Base-by-base conservation (phyloP, 306 rosid genomes). In the Cucurbita maxima region DNA sequence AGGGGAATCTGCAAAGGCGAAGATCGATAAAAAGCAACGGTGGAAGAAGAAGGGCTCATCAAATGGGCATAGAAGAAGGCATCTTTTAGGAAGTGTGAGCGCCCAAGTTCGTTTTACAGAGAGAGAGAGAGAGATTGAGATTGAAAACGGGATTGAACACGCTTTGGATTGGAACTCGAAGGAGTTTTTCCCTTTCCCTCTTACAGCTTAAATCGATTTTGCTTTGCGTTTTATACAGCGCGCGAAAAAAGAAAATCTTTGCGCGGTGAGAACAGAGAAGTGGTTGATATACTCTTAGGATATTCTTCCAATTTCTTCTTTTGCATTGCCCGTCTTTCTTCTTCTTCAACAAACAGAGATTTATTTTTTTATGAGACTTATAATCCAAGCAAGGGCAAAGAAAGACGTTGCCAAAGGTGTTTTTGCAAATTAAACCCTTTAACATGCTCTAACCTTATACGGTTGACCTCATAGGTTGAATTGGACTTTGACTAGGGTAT, bases 1-100 rank as follows among this genome's bases (percentile, higher is more conserved):
- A 11, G 34, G 79, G 78, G 98, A 90, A 93, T 93, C 98, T 88
- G 86, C 80, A 80, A 88, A 88, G 75, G 76, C 82, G 80, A 89
- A 82, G 88, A 83, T 87, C 82, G 89, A 75, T 53, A 85, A 84
- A 85, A 84, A 82, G 84, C 77, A 79, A 83, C 82, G 84, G 86
- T 87, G 85, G 88, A 83, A 47, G 73, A 47, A 72, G 79, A 87
- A 80, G 54, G 76, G 72, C 48, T 75, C 50, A 80, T 55, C 63
- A 68, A 68, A 61, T 37, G 54, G 57, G 73, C 57, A 48, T 47
- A 68, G 48, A 68, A 68, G 47, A 68, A 68, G 43, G 20, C 57
- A 83, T 73, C 83, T 77, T 75, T 59, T 79, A 73, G 69, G 74
- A 80, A 86, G 25, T 63, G 58, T 47, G 74, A 82, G 55, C 77